phyloP scores from a whole-genome alignment of 2,329 filamentous ascomycete genomes.

The Talaromyces sp. region DNA sequence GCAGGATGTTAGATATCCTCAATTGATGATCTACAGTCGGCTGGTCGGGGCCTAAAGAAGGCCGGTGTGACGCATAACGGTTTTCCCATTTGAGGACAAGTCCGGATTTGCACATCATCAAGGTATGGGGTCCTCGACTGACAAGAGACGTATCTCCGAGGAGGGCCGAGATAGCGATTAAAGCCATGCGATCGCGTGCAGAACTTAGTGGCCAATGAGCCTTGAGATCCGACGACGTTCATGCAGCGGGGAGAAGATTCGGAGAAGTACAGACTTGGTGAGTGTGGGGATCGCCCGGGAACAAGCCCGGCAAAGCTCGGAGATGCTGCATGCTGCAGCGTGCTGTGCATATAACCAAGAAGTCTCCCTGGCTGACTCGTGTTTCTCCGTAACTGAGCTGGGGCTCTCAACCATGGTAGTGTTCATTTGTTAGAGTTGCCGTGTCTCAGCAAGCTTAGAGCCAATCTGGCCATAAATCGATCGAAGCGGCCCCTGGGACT shows the following conservation, averaged over 20 bases:
- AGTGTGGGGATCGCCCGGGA: neutral
- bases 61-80: neutral
- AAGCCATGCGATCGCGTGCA: neutral
- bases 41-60: neutral
- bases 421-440: neutral
- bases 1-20: neutral
- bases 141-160: neutral
- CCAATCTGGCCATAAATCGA: neutral
- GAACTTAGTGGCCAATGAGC: neutral
- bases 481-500: neutral
- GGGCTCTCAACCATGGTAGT: neutral
- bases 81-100: neutral
- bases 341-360: neutral
- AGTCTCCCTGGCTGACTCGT: neutral
- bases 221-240: neutral
- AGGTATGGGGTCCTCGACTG: neutral
- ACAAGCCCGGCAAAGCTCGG: neutral
- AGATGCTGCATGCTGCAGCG: neutral
- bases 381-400: neutral
- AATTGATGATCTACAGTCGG: neutral
- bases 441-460: neutral
- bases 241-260: neutral
- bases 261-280: neutral
- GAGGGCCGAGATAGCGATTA: neutral
- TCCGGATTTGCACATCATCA: neutral